phyloP scores from a whole-genome alignment of 2,329 filamentous ascomycete genomes.

The Nannizziopsis barbatae region DNA sequence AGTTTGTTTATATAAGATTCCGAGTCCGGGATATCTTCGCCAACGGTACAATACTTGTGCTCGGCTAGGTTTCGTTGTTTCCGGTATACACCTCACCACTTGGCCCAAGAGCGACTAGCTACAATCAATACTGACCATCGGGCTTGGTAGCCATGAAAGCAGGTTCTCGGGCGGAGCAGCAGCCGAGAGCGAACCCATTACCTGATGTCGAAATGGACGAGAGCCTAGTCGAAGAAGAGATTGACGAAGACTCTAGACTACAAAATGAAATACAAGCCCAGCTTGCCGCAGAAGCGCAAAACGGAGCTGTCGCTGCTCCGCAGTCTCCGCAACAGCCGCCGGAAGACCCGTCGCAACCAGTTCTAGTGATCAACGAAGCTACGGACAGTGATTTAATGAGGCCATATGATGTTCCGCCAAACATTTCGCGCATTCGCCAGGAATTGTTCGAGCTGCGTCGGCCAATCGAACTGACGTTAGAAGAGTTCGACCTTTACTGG shows the following conservation, averaged over 20 bases:
- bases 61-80: not conserved
- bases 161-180: not conserved
- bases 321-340: not conserved
- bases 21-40: too few relatives aligned
- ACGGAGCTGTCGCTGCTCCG: not conserved
- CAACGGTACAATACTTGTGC: too few relatives aligned
- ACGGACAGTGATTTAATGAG: not conserved
- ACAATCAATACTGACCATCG: not conserved
- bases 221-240: slow-evolving; percentile 1
- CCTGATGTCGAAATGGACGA: slow-evolving; percentile 11
- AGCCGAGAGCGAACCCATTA: not conserved
- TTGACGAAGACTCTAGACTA: slow-evolving; percentile 15
- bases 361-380: slow-evolving; percentile 1
- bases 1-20: too few relatives aligned
- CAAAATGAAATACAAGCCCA: slow-evolving; percentile 17
- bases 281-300: slow-evolving; percentile 11
- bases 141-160: not conserved
- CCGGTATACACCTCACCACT: too few relatives aligned
- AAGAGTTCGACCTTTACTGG: slow-evolving; percentile 39
- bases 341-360: slow-evolving; percentile 1
- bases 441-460: slow-evolving; percentile 38
- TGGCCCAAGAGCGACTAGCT: not conserved
- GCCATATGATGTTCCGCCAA: slow-evolving; percentile 32
- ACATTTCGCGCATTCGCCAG: slow-evolving; percentile 34
- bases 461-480: slow-evolving; percentile 36